A percentile compares a stretch with the other conserved stretches of the same genome.
phyloP scores from a whole-genome alignment of 2,329 filamentous ascomycete genomes.

The Neonectria neomacrospora region DNA sequence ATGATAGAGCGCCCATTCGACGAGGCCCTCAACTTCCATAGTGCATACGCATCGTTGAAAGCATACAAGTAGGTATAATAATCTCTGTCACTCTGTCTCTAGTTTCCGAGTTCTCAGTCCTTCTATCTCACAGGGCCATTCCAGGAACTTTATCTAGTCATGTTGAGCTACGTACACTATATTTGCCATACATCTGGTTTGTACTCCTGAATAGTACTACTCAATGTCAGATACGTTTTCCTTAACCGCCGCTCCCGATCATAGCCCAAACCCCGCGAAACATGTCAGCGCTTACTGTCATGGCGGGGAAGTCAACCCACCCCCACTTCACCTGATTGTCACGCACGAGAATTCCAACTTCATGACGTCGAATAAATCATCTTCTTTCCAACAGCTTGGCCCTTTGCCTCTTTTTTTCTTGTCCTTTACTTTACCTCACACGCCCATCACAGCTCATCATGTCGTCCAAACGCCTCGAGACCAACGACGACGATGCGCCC shows the following conservation, averaged over 20 bases:
- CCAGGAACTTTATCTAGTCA: no score
- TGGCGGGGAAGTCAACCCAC: neutral
- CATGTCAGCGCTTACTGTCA: neutral
- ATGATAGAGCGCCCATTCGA: neutral
- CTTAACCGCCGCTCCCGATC: no score
- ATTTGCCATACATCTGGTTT: no score
- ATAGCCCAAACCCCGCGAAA: neutral
- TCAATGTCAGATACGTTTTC: no score
- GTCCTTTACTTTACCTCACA: neutral
- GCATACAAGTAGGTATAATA: neutral
- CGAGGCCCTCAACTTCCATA: neutral
- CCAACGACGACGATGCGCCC: slow-evolving; percentile 57
- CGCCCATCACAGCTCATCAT: slow-evolving; percentile 9
- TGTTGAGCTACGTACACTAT: no score
- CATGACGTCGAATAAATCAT: neutral
- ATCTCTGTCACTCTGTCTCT: no score
- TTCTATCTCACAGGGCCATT: no score
- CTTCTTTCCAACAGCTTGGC: neutral
- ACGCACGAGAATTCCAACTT: neutral
- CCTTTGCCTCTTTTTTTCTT: neutral
- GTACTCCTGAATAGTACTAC: no score
- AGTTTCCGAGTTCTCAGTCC: no score
- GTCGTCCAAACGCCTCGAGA: slow-evolving; percentile 46
- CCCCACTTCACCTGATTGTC: neutral
- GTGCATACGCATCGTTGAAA: no score